Percentiles rank a stretch among this genome's conserved stretches.
phyloP scores from a whole-genome alignment of 2,329 filamentous ascomycete species.

The Venturia effusa region DNA sequence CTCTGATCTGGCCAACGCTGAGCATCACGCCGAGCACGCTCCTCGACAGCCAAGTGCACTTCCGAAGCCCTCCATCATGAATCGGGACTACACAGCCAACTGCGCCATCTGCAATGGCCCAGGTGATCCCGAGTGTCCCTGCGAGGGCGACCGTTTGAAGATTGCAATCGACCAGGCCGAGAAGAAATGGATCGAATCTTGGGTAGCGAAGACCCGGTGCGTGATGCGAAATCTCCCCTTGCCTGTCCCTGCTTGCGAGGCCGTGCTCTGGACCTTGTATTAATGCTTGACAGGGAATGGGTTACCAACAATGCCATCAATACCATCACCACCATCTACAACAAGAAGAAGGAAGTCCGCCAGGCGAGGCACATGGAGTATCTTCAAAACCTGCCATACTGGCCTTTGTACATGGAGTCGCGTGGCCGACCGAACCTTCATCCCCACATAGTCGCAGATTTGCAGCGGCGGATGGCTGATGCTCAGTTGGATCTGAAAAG shows the following conservation, averaged over 20 bases:
- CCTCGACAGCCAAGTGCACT: too few relatives aligned
- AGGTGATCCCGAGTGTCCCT: constrained; percentile 12
- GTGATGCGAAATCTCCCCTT: neutral
- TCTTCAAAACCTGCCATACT: constrained; percentile 12
- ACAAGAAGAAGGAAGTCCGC: constrained; percentile 9
- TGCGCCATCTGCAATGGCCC: constrained; percentile 13
- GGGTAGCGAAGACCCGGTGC: constrained; percentile 12
- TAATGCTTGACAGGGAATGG: constrained; percentile 12
- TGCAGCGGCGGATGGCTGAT: constrained; percentile 10
- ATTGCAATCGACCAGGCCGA: constrained; percentile 13
- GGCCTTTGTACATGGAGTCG: constrained; percentile 10
- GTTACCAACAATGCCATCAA: constrained; percentile 11
- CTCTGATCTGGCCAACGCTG: neutral
- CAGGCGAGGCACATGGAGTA: neutral
- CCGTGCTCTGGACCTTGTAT: neutral
- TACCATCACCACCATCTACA: constrained; percentile 11
- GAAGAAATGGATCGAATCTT: constrained; percentile 12
- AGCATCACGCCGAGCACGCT: neutral
- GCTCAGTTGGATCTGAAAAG: constrained; percentile 9
- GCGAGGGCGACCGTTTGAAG: constrained; percentile 9
- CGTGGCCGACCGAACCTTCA: constrained; percentile 13
- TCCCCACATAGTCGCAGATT: constrained; percentile 7
- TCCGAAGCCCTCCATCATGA: neutral
- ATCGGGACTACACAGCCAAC: constrained; percentile 10
- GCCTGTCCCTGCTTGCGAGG: neutral